Conservation (phyloP, 2,329 filamentous ascomycete species). For the Calycina marina region DNA sequence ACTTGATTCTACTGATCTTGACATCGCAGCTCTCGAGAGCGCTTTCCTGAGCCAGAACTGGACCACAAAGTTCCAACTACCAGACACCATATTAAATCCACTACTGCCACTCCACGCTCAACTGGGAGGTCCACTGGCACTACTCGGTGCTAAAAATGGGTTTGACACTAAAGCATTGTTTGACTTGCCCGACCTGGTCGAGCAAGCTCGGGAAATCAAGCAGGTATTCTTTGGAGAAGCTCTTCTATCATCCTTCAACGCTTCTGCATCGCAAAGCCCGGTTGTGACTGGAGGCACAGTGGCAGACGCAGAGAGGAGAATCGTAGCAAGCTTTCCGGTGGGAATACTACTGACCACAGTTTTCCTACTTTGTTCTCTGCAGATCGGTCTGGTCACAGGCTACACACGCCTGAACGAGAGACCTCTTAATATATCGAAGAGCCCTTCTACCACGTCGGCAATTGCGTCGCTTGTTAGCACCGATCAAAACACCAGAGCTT, state of each 20-base stretch:
- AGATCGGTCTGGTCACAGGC: conserved; percentile 4
- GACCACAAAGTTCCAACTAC: conserved; percentile 7
- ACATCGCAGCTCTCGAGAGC: conserved; percentile 6
- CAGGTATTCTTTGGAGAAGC: conserved; percentile 10
- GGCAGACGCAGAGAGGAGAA: conserved; percentile 1
- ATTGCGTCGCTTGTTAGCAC: conserved; percentile 5
- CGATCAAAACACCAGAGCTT: conserved; percentile 3
- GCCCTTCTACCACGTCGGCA: conserved; percentile 4
- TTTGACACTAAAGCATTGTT: conserved; percentile 7
- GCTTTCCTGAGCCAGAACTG: conserved; percentile 9
- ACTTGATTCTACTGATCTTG: conserved; percentile 1
- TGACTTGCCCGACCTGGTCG: conserved; percentile 2
- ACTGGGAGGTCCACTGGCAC: conserved; percentile 6
- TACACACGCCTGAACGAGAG: conserved; percentile 4
- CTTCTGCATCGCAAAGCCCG: conserved; percentile 2
- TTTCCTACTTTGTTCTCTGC: conserved; percentile 4
- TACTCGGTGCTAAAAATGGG: conserved; percentile 6
- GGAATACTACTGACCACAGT: conserved; percentile 4
- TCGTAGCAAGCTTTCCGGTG: conserved; percentile 7
- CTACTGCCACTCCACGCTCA: background rate
- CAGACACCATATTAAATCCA: conserved; percentile 1
- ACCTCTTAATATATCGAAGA: conserved; percentile 8
- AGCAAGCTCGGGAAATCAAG: conserved; percentile 8
- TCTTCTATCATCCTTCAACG: conserved; percentile 4
- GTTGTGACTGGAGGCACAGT: conserved; percentile 1